A percentile compares a stretch with the other conserved stretches of the same genome.
phyloP scores from a whole-genome alignment of 805 yeast species.

The Aciculoconidium aculeatum region DNA sequence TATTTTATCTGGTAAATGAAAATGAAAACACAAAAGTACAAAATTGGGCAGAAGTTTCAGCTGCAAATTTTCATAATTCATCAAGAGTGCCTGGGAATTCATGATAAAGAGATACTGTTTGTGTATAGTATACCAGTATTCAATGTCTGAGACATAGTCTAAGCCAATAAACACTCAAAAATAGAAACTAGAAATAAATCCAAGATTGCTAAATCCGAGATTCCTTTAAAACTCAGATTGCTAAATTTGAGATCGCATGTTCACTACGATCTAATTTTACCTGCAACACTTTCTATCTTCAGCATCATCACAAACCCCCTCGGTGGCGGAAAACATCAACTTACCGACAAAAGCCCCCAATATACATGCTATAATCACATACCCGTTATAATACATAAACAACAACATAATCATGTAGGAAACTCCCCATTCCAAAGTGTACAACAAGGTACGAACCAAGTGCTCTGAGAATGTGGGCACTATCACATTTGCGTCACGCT shows the following conservation, averaged over 20 bases:
- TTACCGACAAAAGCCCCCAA: conserved; percentile 58
- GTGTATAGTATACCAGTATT: no score
- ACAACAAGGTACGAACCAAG: conserved; percentile 41
- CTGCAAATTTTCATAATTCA: no score
- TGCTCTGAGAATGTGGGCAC: conserved; percentile 48
- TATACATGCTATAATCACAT: conserved; percentile 56
- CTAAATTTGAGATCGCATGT: background rate
- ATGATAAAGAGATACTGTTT: no score
- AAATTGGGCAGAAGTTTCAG: no score
- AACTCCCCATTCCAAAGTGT: conserved; percentile 56
- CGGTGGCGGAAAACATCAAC: conserved; percentile 44
- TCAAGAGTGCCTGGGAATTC: no score
- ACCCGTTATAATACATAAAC: conserved; percentile 73
- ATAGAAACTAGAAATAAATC: no score
- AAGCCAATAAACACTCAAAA: no score
- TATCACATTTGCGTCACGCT: conserved; percentile 14
- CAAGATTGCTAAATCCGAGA: no score
- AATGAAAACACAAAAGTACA: no score
- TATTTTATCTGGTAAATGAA: no score
- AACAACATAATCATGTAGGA: conserved; percentile 64
- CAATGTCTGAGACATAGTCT: no score
- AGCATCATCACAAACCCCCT: conserved; percentile 20
- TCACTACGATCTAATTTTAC: conserved; percentile 4
- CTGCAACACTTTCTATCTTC: conserved; percentile 23
- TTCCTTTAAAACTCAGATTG: no score